Evolutionary conservation across 2,329 filamentous ascomycete species (phyloP), one percentile per base, ranked within the genome.

Genomic region (Hysterium pulicare): DNA sequence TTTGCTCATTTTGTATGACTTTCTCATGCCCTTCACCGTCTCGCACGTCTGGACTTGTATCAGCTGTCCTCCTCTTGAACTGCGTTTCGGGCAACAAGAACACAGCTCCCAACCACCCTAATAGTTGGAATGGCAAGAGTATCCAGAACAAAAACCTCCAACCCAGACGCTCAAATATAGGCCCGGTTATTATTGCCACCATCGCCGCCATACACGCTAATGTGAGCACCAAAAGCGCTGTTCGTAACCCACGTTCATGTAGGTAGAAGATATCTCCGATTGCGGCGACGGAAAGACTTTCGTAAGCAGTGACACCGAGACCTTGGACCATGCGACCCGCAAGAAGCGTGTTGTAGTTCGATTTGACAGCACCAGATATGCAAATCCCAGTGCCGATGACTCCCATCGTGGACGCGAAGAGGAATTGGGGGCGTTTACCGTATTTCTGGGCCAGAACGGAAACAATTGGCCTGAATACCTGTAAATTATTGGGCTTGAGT

Each of bases 191-290:
- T 22, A 65, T 57, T 10, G 58, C 52, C 0, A 66, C 59, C 19
- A 61, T 51, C 4, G 55, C 57, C 0, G 54, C 48, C 34, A 62
- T 51, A 40, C 60, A 63, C 1, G 61, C 57, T 9, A 64, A 46
- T 2, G 59, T 61, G 2, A 59, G 48, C 2, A 66, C 61, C 4
- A 64, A 48, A 10, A 64, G 16, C 4, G 61, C 57, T 0, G 61
- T 62, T 4, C 61, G 53, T 30, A 57, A 19, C 1, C 55, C 62
- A 5, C 62, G 53, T 37, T 64, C 55, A 33, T 66, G 60, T 15
- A 66, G 42, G 47, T 58, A 64, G 41, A 62, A 64, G 44, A 66
- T 57, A 37, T 66, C 62, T 8, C 62, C 61, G 5, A 65, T 53
- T 1, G 60, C 51, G 2, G 62, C 59, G 10, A 65, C 50, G 4